Evolutionary conservation across 352 stramenopile genomes (phyloP).

Genomic region (Phytophthora megakarya): DNA sequence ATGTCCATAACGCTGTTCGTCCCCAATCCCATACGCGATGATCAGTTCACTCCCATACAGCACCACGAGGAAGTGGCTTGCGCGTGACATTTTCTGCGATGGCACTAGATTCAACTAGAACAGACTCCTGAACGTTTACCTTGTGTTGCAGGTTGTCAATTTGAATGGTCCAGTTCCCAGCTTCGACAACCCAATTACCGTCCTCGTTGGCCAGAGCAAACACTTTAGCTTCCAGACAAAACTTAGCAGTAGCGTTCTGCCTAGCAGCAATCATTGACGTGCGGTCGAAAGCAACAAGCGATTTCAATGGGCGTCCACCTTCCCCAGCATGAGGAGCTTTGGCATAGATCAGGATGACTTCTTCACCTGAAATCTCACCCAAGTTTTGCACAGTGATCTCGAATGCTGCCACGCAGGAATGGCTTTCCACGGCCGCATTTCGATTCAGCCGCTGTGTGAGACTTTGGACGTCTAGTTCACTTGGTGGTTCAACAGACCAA

Average conservation of each 20-base stretch:
- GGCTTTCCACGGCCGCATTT: neutral
- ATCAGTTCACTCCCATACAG: conserved; percentile 11
- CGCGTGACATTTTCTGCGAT: conserved; percentile 15
- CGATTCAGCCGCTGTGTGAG: conserved; percentile 22
- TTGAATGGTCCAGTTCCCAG: conserved; percentile 53
- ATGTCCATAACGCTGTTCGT: too few relatives aligned
- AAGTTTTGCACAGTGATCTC: conserved; percentile 53
- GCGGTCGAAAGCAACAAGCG: conserved; percentile 60
- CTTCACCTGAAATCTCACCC: conserved; percentile 44
- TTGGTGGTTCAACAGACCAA: conserved; percentile 31
- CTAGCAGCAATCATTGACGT: conserved; percentile 41
- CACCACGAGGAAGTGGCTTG: conserved; percentile 21
- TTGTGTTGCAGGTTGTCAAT: conserved; percentile 36
- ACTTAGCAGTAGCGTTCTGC: conserved; percentile 32
- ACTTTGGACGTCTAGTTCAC: conserved; percentile 12
- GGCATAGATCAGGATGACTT: conserved; percentile 49
- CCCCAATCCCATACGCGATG: neutral
- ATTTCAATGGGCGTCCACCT: conserved; percentile 47
- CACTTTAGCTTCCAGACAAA: conserved; percentile 38
- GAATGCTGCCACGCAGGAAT: conserved; percentile 29
- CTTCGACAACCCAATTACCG: conserved; percentile 40
- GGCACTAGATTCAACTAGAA: neutral
- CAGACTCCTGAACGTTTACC: conserved; percentile 25
- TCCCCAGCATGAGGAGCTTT: conserved; percentile 35
- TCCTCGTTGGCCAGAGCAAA: conserved; percentile 50